These are phyloP conservation scores for Lindgomyces ingoldianus DNA, from an alignment of 495 filamentous ascomycete genomes.

Conservation along the genomic window DNA sequence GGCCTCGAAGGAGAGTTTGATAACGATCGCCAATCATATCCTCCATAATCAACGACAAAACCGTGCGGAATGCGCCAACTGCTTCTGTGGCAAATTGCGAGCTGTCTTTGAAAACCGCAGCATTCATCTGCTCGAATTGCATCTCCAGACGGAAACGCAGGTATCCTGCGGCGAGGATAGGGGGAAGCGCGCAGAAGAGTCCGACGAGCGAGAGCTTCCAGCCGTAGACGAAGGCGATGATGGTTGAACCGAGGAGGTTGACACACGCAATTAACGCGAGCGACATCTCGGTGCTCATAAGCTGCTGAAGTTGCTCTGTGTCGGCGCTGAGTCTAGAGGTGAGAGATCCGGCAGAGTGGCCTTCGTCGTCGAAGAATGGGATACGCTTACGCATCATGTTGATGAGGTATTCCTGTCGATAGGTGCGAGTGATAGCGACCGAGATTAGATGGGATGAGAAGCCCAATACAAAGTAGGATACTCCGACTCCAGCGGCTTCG, in stretches of 20 bases:
- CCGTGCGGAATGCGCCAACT: constrained; percentile 40
- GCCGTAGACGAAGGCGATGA: constrained; percentile 39
- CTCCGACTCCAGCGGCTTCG: constrained; percentile 23
- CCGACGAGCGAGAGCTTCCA: constrained; percentile 41
- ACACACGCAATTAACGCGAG: constrained; percentile 33
- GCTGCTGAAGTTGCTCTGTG: constrained; percentile 33
- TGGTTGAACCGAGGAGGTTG: constrained; percentile 35
- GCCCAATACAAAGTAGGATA: constrained; percentile 35
- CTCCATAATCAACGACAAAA: constrained; percentile 39
- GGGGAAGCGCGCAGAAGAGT: constrained; percentile 33
- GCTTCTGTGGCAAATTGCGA: constrained; percentile 41
- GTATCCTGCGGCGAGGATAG: constrained; percentile 38
- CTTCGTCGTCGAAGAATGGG: constrained; percentile 40
- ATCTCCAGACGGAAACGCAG: constrained; percentile 35
- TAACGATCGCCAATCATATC: constrained; percentile 38
- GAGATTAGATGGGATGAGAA: constrained; percentile 30
- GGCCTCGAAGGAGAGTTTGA: constrained; percentile 24
- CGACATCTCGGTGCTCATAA: constrained; percentile 36
- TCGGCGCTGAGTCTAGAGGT: constrained; percentile 35
- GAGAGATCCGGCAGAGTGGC: constrained; percentile 37
- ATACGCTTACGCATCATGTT: constrained; percentile 37
- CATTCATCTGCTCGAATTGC: constrained; percentile 41
- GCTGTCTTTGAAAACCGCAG: constrained; percentile 39
- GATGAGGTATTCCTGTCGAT: constrained; percentile 39
- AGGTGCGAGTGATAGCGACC: constrained; percentile 23